A percentile compares a stretch with the other conserved stretches of the same genome.
These are phyloP conservation scores for Pyrenophora teres DNA, from an alignment of 2,329 filamentous ascomycete species.

Conservation along the genomic window DNA sequence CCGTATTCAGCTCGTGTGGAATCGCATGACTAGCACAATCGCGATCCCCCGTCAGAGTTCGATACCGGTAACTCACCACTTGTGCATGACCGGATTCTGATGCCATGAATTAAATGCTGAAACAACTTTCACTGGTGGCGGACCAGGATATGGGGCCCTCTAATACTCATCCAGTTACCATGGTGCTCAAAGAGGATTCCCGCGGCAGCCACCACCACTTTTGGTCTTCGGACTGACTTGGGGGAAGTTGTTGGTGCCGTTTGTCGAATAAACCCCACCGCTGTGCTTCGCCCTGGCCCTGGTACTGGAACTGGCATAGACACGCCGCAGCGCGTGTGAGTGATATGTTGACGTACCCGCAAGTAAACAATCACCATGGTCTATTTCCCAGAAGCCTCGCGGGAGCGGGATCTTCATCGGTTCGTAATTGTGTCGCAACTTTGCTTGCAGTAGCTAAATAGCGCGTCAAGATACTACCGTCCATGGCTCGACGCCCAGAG, in stretches of 20 bases:
- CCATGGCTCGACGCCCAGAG: slow-evolving; percentile 45
- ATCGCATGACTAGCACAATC: background rate
- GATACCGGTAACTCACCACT: background rate
- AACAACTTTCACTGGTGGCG: background rate
- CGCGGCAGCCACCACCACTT: slow-evolving; percentile 4
- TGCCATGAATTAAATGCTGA: slow-evolving; percentile 1
- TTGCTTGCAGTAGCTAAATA: slow-evolving; percentile 6
- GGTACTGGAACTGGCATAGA: background rate
- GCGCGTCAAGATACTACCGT: slow-evolving; percentile 37
- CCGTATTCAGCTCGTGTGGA: background rate
- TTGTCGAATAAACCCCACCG: slow-evolving; percentile 3
- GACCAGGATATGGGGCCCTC: slow-evolving; percentile 8
- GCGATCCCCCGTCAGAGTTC: slow-evolving; percentile 2
- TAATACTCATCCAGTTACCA: slow-evolving; percentile 12
- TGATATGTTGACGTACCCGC: slow-evolving; percentile 17
- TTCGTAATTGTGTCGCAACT: slow-evolving; percentile 4
- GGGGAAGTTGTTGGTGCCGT: background rate
- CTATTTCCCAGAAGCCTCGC: slow-evolving; percentile 26
- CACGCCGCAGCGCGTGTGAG: slow-evolving; percentile 10
- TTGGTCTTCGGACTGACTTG: background rate
- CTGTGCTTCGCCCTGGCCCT: slow-evolving; percentile 5
- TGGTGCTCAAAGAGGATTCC: slow-evolving; percentile 1
- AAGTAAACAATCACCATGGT: slow-evolving; percentile 19
- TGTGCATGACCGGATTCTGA: slow-evolving; percentile 1
- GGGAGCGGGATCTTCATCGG: slow-evolving; percentile 40